Conservation (phyloP, 345 rosid genomes). For the Aquilaria malaccensis region DNA sequence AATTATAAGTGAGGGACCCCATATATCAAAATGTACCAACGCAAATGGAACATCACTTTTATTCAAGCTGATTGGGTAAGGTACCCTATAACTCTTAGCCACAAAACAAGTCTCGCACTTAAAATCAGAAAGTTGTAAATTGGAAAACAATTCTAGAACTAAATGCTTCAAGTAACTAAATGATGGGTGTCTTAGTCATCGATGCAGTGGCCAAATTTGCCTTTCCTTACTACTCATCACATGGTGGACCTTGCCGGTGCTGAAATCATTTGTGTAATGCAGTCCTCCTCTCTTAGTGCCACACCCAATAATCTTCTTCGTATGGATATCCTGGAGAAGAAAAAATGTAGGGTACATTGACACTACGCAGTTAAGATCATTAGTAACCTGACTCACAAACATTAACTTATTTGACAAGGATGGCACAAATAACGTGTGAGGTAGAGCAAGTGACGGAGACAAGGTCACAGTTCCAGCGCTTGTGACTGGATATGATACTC, state of each 20-base stretch:
- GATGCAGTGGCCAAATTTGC: conserved; percentile 13
- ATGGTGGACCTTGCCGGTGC: neutral
- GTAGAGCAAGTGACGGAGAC: neutral
- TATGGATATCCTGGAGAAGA: no score
- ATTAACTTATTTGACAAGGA: neutral
- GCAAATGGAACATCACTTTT: neutral
- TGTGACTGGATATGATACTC: neutral
- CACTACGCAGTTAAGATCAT: no score
- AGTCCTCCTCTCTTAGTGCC: neutral
- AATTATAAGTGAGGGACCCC: neutral
- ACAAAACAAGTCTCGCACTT: conserved; percentile 9
- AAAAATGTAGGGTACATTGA: no score
- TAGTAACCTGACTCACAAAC: no score
- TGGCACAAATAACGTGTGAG: neutral
- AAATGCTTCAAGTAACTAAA: conserved; percentile 7
- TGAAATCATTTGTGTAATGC: conserved; percentile 7
- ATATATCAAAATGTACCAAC: neutral
- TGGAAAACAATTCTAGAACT: conserved; percentile 3
- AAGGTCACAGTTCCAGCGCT: neutral
- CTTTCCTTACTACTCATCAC: neutral
- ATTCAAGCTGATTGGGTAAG: conserved; percentile 8
- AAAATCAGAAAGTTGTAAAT: neutral
- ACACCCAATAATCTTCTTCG: no score
- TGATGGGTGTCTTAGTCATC: conserved; percentile 8
- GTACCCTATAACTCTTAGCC: conserved; percentile 13